Percentiles rank a stretch among this genome's conserved stretches.
Conservation (phyloP, 2,329 filamentous ascomycete species). For the Neofusicoccum laricinum region DNA sequence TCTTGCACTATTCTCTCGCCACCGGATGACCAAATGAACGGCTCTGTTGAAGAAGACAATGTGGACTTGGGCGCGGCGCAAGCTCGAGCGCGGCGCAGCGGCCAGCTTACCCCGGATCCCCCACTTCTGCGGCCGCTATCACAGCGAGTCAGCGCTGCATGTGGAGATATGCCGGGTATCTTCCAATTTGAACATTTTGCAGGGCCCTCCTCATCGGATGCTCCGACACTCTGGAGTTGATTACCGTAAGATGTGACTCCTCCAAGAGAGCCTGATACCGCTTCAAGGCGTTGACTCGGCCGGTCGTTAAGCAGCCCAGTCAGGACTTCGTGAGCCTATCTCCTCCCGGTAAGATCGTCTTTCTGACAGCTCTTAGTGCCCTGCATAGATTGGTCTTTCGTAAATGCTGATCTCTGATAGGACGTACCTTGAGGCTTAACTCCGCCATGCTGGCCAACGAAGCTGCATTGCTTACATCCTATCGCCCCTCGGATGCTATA, state of each 20-base stretch:
- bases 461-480: background rate
- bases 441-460: background rate
- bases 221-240: background rate
- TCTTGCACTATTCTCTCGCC: no score
- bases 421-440: background rate
- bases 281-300: no score
- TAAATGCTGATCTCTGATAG: background rate
- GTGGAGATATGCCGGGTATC: background rate
- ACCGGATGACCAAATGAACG: background rate
- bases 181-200: background rate
- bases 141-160: background rate
- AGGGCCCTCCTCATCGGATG: background rate
- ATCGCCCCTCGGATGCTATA: background rate
- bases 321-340: no score
- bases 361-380: no score
- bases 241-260: background rate
- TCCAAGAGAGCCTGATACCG: no score
- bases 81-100: slow-evolving; percentile 15
- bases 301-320: no score
- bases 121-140: slow-evolving; percentile 18
- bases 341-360: background rate
- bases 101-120: slow-evolving; percentile 15
- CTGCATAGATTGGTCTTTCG: background rate
- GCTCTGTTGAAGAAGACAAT: background rate
- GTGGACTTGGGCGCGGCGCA: background rate